phyloP scores from a whole-genome alignment of 2,329 filamentous ascomycete species.

The Epichloe uncinata region DNA sequence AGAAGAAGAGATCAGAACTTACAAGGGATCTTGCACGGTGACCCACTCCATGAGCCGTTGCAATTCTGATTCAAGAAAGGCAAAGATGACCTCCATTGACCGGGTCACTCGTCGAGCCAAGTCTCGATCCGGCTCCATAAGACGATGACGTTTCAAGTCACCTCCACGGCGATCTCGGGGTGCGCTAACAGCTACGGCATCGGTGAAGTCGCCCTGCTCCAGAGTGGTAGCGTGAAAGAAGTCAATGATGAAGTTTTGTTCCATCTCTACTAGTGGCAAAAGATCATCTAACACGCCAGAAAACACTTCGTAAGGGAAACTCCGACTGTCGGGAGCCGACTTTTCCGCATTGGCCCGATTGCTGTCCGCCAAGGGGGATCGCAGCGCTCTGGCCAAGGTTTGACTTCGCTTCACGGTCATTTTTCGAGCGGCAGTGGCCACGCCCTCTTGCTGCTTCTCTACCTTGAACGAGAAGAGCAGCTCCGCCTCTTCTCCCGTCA shows the following conservation, averaged over 20 bases:
- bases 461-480: constrained; percentile 73
- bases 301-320: constrained; percentile 72
- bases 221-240: constrained; percentile 92
- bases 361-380: constrained; percentile 51
- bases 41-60: constrained; percentile 76
- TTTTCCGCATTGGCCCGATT: constrained; percentile 40
- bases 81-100: constrained; percentile 80
- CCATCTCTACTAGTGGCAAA: constrained; percentile 70
- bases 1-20: constrained; percentile 29
- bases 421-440: constrained; percentile 68
- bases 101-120: constrained; percentile 75
- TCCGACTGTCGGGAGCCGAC: constrained; percentile 44
- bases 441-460: constrained; percentile 75
- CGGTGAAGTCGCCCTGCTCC: constrained; percentile 69
- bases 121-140: constrained; percentile 79
- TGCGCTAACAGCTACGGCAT: constrained; percentile 52
- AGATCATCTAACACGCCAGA: constrained; percentile 68
- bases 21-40: constrained; percentile 66
- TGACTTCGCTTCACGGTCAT: constrained; percentile 90
- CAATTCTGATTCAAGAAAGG: constrained; percentile 67
- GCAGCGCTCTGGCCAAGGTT: constrained; percentile 62
- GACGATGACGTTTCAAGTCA: constrained; percentile 59
- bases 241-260: constrained; percentile 95
- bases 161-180: constrained; percentile 58
- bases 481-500: constrained; percentile 64